These are phyloP conservation scores for Pouteria glomerata DNA, from an alignment of 148 eudicot species.

Conservation along the genomic window DNA sequence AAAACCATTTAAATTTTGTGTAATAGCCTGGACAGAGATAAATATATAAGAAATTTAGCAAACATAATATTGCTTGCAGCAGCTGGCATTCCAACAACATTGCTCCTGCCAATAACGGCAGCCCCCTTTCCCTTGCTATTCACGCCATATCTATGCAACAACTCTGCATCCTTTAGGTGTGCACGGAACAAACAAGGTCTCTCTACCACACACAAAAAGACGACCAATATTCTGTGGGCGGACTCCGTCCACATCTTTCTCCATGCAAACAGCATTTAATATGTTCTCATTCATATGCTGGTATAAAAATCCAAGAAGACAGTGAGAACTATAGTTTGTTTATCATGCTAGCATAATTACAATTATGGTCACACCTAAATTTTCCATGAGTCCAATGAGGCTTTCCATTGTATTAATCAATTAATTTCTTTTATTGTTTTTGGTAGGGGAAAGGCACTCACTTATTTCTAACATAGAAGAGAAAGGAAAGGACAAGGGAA, in stretches of 20 bases:
- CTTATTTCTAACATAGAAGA: too few species aligned
- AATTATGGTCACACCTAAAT: background rate
- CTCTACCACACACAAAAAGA: slow-evolving; percentile 87
- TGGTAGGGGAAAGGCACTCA: too few species aligned
- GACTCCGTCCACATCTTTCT: slow-evolving; percentile 94
- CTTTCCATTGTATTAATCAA: too few species aligned
- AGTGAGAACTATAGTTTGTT: background rate
- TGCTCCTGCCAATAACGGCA: slow-evolving; percentile 92
- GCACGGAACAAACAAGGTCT: slow-evolving; percentile 88
- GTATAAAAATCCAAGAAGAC: slow-evolving; percentile 4
- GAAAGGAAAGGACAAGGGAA: too few species aligned
- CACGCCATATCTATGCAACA: slow-evolving; percentile 72
- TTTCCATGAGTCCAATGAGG: too few species aligned
- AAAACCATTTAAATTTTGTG: background rate
- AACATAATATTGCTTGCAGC: slow-evolving; percentile 46
- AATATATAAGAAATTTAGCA: background rate
- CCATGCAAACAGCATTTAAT: slow-evolving; percentile 74
- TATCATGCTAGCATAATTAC: background rate
- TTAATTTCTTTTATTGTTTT: too few species aligned
- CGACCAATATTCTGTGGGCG: slow-evolving; percentile 83
- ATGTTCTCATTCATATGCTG: slow-evolving; percentile 90
- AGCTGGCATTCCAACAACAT: slow-evolving; percentile 96
- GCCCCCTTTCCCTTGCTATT: slow-evolving; percentile 76
- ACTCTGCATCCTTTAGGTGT: slow-evolving; percentile 98
- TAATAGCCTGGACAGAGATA: background rate